Conservation (phyloP, 257 asterid genomes). For the Verbena officinalis region DNA sequence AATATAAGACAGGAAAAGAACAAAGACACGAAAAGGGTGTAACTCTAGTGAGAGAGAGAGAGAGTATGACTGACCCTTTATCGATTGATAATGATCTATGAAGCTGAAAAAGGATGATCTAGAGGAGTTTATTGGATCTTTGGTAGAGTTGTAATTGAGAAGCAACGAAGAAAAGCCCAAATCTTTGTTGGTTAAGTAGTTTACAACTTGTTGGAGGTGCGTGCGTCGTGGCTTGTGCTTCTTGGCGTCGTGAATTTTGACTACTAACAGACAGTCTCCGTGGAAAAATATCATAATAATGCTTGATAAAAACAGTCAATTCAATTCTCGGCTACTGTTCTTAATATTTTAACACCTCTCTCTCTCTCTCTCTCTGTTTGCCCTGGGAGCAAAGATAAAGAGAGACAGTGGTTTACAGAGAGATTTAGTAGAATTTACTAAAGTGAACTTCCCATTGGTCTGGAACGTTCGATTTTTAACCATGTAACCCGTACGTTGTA, state of each 20-base stretch:
- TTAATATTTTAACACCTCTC: constrained; percentile 30
- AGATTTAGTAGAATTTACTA: not conserved
- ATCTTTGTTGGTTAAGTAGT: constrained; percentile 25
- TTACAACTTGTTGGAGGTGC: constrained; percentile 8
- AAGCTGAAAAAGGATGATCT: constrained; percentile 31
- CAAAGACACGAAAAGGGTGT: constrained; percentile 7
- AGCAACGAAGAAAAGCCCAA: constrained; percentile 11
- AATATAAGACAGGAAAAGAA: constrained; percentile 6
- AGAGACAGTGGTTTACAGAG: constrained; percentile 5
- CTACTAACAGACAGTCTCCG: constrained; percentile 32
- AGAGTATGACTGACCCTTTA: constrained; percentile 36
- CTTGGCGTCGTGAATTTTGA: constrained; percentile 32
- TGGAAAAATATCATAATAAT: constrained; percentile 20
- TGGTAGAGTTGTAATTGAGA: constrained; percentile 19
- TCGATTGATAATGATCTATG: constrained; percentile 18
- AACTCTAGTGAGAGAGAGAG: constrained; percentile 23
- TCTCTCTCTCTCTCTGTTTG: not conserved
- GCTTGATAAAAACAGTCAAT: constrained; percentile 19
- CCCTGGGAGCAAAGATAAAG: not conserved
- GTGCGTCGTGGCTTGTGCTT: constrained; percentile 25
- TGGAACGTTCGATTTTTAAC: not conserved
- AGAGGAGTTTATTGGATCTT: constrained; percentile 35
- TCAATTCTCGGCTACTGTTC: not conserved
- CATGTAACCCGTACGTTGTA: too few species aligned
- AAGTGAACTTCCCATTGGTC: not conserved